These are phyloP conservation scores for Eucalyptus decipiens DNA, from an alignment of 345 rosid genomes.

Conservation along the genomic window DNA sequence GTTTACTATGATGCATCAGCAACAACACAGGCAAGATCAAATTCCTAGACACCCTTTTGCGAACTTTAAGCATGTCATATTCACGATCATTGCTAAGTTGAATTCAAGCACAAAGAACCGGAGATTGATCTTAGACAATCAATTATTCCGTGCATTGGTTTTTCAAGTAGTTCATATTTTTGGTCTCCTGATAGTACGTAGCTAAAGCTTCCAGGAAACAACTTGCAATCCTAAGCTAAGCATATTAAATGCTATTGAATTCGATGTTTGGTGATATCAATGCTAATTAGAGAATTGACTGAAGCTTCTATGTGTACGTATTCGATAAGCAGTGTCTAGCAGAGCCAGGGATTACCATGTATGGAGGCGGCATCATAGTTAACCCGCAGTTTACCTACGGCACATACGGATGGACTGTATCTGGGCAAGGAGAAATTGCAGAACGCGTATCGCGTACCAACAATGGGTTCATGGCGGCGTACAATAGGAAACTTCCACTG, in stretches of 20 bases:
- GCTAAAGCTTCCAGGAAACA: background rate
- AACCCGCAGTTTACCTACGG: constrained; percentile 32
- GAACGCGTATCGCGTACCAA: constrained; percentile 6
- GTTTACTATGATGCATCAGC: background rate
- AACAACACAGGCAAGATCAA: background rate
- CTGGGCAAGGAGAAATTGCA: constrained; percentile 15
- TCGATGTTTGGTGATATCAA: background rate
- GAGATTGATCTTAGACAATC: background rate
- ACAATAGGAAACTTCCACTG: constrained; percentile 8
- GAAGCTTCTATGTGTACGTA: background rate
- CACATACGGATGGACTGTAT: constrained; percentile 19
- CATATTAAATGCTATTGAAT: background rate
- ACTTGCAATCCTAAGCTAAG: background rate
- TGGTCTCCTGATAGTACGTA: background rate
- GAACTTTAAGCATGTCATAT: background rate
- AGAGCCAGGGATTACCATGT: constrained; percentile 31
- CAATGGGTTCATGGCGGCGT: constrained; percentile 14
- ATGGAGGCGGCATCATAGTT: constrained; percentile 37
- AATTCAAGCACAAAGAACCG: background rate
- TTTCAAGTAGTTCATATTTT: background rate
- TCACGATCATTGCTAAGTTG: background rate
- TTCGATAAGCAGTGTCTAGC: constrained; percentile 36
- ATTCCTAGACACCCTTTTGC: background rate
- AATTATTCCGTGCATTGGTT: background rate
- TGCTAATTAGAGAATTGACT: background rate